Evolutionary conservation across 257 asterid genomes (phyloP).

Genomic region (Ballota nigra): DNA sequence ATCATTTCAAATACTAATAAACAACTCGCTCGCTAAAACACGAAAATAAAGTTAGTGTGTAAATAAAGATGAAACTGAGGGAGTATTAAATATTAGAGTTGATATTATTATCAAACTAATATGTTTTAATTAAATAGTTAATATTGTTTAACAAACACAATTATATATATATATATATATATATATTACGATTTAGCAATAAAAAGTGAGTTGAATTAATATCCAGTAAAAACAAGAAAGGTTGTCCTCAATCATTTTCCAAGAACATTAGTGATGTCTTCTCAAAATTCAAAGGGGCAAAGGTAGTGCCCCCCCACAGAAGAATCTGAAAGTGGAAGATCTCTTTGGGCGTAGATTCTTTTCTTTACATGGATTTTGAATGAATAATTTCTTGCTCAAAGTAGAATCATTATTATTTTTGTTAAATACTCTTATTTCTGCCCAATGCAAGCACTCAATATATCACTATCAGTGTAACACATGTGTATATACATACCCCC

Average conservation of each 20-base stretch:
- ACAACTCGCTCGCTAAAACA: no score
- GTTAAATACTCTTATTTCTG: neutral
- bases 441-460: slow-evolving; percentile 11
- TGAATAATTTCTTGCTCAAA: slow-evolving; percentile 20
- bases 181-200: no score
- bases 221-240: neutral
- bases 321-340: slow-evolving; percentile 60
- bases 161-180: no score
- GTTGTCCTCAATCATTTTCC: slow-evolving; percentile 36
- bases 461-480: neutral
- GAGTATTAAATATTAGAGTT: no score
- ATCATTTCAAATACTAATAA: no score
- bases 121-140: no score
- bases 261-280: slow-evolving; percentile 30
- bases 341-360: slow-evolving; percentile 33
- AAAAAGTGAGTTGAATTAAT: neutral
- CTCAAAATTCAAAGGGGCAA: slow-evolving; percentile 39
- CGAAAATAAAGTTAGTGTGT: no score
- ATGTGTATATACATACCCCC: neutral
- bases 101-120: no score
- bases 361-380: slow-evolving; percentile 15
- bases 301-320: slow-evolving; percentile 42
- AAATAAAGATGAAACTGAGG: no score
- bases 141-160: no score
- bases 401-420: slow-evolving; percentile 1